Percentiles rank a stretch among this genome's conserved stretches.
Evolutionary conservation across 371 early-diverging fungal genomes (phyloP).

Genomic region (Cokeromyces recurvatus): DNA sequence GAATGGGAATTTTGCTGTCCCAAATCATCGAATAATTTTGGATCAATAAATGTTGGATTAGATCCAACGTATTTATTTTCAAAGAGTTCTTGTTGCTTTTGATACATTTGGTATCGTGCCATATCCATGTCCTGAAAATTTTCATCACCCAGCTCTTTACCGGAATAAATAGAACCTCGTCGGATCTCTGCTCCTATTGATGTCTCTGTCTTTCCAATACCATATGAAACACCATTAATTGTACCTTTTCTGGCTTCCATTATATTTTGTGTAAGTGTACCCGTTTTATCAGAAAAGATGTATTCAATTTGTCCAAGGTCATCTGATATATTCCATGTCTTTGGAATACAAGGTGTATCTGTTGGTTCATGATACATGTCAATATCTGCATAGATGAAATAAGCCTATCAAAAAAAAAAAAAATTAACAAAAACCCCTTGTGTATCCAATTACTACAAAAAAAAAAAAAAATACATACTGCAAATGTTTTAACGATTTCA

Average conservation of each 20-base stretch:
- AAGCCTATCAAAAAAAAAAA: conserved; percentile 38
- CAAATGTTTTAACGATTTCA: conserved; percentile 80
- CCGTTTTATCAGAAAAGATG: conserved; percentile 94
- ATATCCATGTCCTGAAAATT: conserved; percentile 13
- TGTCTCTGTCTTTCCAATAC: conserved; percentile 48
- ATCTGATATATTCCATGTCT: conserved; percentile 85
- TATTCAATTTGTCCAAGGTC: conserved; percentile 90
- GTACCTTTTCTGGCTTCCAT: conserved; percentile 79
- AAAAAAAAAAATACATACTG: conserved; percentile 25
- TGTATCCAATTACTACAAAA: no score
- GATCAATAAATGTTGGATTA: conserved; percentile 44
- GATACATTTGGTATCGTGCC: conserved; percentile 30
- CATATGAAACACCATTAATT: conserved; percentile 78
- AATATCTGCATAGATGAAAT: conserved; percentile 76
- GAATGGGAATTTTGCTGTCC: conserved; percentile 19
- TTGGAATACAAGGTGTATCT: conserved; percentile 76
- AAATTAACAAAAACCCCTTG: neutral
- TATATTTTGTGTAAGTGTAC: conserved; percentile 76
- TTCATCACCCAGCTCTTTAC: conserved; percentile 1
- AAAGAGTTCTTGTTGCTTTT: conserved; percentile 30
- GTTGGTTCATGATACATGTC: conserved; percentile 83
- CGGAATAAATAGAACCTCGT: conserved; percentile 34
- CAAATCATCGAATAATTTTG: conserved; percentile 35
- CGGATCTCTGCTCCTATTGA: conserved; percentile 27
- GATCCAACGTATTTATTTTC: conserved; percentile 29